phyloP scores from a whole-genome alignment of 192 early-diverging fungal species.

The Chytriomyces confervae region DNA sequence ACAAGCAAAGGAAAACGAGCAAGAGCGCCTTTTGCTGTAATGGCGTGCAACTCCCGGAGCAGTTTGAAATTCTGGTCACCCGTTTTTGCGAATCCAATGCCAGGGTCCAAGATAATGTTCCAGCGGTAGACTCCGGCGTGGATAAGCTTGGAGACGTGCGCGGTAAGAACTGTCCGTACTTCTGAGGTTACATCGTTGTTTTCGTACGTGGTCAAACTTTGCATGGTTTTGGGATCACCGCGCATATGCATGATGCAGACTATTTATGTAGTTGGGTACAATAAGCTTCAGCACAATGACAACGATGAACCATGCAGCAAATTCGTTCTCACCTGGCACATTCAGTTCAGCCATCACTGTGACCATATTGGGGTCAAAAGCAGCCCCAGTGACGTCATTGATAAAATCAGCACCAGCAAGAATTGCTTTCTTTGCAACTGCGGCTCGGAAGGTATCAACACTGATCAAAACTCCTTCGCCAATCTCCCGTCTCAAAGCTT shows the following conservation, averaged over 20 bases:
- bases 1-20: constrained; percentile 86
- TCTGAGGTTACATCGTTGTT: constrained; percentile 77
- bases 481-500: constrained; percentile 69
- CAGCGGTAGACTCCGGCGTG: constrained; percentile 85
- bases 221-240: constrained; percentile 91
- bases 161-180: constrained; percentile 72
- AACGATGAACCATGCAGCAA: not conserved
- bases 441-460: constrained; percentile 89
- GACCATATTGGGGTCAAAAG: constrained; percentile 77
- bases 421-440: constrained; percentile 85
- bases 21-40: constrained; percentile 49
- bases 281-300: not conserved
- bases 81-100: constrained; percentile 96
- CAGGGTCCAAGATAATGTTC: constrained; percentile 98
- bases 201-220: constrained; percentile 70
- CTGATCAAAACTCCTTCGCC: constrained; percentile 73
- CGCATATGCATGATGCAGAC: constrained; percentile 98
- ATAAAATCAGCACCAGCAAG: constrained; percentile 90
- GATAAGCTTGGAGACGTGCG: constrained; percentile 72
- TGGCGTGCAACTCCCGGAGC: constrained; percentile 70
- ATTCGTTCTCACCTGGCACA: constrained; percentile 58
- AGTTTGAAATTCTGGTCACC: constrained; percentile 86
- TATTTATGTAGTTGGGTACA: not conserved
- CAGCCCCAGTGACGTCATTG: constrained; percentile 95
- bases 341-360: constrained; percentile 74